Evolutionary conservation across 768 basidiomycete species (phyloP).

Genomic region (Pleurotus sapidus): DNA sequence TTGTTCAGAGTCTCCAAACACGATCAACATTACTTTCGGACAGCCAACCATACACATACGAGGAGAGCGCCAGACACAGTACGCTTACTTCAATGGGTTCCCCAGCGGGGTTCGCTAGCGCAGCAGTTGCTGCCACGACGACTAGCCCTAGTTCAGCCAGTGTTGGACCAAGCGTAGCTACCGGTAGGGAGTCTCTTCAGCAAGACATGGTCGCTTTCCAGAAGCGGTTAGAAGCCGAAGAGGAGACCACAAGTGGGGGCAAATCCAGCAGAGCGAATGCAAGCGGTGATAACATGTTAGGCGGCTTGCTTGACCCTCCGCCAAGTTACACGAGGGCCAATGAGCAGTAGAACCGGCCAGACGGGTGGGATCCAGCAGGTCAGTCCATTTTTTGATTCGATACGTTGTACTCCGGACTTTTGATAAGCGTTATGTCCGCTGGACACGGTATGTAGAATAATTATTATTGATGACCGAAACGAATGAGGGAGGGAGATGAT

Average conservation of each 20-base stretch:
- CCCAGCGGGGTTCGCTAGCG: neutral
- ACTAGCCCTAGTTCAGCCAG: neutral
- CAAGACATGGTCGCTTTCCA: conserved; percentile 6
- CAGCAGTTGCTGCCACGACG: neutral
- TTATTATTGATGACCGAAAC: neutral
- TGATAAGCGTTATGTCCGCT: neutral
- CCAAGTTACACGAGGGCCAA: conserved; percentile 3
- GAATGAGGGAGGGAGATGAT: too few species aligned
- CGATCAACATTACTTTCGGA: neutral
- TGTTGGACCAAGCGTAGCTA: neutral
- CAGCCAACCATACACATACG: conserved; percentile 2
- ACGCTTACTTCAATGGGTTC: neutral
- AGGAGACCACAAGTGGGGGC: conserved; percentile 2
- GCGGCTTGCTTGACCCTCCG: conserved; percentile 13
- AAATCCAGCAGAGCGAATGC: conserved; percentile 7
- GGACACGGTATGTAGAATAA: neutral
- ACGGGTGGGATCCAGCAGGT: too few species aligned
- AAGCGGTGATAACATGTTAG: conserved; percentile 6
- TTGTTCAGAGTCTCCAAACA: too few species aligned
- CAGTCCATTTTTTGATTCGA: neutral
- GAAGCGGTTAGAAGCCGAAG: conserved; percentile 8
- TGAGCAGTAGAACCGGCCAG: too few species aligned
- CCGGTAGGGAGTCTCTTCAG: neutral
- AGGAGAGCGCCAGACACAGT: neutral
- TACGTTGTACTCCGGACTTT: neutral